Base-by-base conservation (phyloP, 805 yeast species). In the Wickerhamomyces subpelliculosus region DNA sequence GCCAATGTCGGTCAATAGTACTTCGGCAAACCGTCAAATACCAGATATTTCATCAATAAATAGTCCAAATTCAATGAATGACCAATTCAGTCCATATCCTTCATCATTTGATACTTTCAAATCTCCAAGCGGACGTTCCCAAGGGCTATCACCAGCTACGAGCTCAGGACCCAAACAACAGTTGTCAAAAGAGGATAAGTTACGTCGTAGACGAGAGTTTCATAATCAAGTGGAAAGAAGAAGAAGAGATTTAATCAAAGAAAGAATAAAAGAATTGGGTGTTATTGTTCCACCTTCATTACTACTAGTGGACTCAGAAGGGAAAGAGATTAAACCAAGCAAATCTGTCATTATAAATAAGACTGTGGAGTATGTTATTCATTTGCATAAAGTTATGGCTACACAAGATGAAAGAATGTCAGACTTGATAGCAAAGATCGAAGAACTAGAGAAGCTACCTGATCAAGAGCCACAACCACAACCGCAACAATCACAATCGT, bases 141-240 rank as follows among this genome's bases (percentile, higher is more conserved):
- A 48, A 4, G 38, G 40, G 9, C 43, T 47, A 18, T 40, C 41
- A 23, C 54, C 63, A 18, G 54, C 64, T 19, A 51, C 52, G 24
- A 55, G 55, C 14, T 62, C 64, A 11, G 38, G 57, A 20, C 61
- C 56, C 28, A 46, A 56, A 51, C 52, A 49, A 35, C 55, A 51
- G 36, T 40, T 72, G 27, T 59, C 73, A 4, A 78, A 76, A 51
- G 94, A 83, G 37, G 87, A 82, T 42, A 84, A 83, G 53, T 58
- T 84, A 38, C 74, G 78, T 43, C 71, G 95, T 45, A 72, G 96
- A 45, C 66, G 95, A 42, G 96, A 88, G 55, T 80, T 87, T 44
- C 97, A 89, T 59, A 89, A 89, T 55, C 96, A 95, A 1, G 97
- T 89, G 5, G 97, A 89, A 60, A 72, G 96, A 51, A 71, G 96